Base-by-base conservation (phyloP, 352 stramenopile species). In the Halophytophthora polymorphica region DNA sequence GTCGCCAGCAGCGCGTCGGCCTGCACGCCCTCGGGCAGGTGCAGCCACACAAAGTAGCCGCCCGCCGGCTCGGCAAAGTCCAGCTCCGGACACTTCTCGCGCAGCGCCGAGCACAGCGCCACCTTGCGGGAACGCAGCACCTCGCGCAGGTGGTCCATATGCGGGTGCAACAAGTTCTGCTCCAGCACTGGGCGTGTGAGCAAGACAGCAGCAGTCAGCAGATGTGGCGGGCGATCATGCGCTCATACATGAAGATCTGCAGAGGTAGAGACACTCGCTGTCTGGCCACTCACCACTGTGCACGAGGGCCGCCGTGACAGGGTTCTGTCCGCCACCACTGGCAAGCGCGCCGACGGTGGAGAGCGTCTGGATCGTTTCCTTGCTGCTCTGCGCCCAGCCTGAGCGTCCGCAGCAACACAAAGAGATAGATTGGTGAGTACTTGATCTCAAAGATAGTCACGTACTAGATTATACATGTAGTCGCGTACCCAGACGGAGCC, bases 301-400 rank as follows among this genome's bases (percentile, higher is more conserved):
- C 22, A 98, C 70, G 14, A 96, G 82, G 3, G 83, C 72, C 23
- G 88, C 77, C 35, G 95, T 95, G 31, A 97, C 56, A 6, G 88
- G 86, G 64, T 98, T 95, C 19, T 98, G 84, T 34, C 93, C 96
- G 10, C 92, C 88, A 15, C 88, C 73, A 34, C 83, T 92, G 53
- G 96, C 82, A 61, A 97, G 88, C 28, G 88, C 77, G 56, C 88
- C 90, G 50, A 84, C 67, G 0, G 70, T 64, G 7, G 69, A 72
- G 6, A 98, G 52, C 47, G 61, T 45, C 37, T 86, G 46, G 33
- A 90, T 80, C 7, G 73, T 86, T 13, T 71, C 56, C 31, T 64
- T 67, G 34, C 65, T 83, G 48, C 78, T 87, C 46, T 86, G 64
- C 22, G 64, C 73, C 78, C 78, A 90, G 18, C 78, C 78, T 89